A percentile compares a stretch with the other conserved stretches of the same genome.
Conservation (phyloP, 78 protist species). For the Dictyostelium firmibasis region DNA sequence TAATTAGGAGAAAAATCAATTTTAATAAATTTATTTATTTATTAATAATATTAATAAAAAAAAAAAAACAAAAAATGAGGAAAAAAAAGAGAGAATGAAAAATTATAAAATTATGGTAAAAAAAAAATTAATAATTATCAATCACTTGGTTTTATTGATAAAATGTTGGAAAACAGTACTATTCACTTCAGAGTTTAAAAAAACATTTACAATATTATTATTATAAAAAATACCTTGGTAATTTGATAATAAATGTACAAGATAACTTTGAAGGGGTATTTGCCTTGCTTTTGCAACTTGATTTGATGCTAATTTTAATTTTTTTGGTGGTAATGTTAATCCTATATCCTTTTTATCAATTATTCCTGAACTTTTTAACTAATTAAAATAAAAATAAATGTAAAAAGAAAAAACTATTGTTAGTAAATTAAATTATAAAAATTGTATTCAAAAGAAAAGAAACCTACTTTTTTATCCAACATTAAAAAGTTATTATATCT, state of each 20-base stretch:
- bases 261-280: background rate
- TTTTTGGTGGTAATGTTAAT: conserved; percentile 51
- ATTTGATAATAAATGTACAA: background rate
- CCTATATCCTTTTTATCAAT: background rate
- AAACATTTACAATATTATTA: conserved; percentile 47
- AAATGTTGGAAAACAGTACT: conserved; percentile 29
- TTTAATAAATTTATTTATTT: no score
- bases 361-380: conserved; percentile 19
- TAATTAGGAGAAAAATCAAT: no score
- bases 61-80: background rate
- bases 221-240: conserved; percentile 66
- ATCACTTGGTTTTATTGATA: background rate
- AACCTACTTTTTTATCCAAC: conserved; percentile 41
- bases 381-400: background rate
- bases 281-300: conserved; percentile 41
- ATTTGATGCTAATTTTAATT: conserved; percentile 21
- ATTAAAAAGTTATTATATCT: conserved; percentile 64
- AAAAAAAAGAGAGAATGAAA: no score
- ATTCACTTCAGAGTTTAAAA: conserved; percentile 33
- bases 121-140: no score
- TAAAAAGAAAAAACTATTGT: no score
- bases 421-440: no score
- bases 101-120: no score
- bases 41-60: no score
- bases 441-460: background rate